Evolutionary conservation across 441 rosid species (phyloP).

Genomic region (Biscutella laevigata): DNA sequence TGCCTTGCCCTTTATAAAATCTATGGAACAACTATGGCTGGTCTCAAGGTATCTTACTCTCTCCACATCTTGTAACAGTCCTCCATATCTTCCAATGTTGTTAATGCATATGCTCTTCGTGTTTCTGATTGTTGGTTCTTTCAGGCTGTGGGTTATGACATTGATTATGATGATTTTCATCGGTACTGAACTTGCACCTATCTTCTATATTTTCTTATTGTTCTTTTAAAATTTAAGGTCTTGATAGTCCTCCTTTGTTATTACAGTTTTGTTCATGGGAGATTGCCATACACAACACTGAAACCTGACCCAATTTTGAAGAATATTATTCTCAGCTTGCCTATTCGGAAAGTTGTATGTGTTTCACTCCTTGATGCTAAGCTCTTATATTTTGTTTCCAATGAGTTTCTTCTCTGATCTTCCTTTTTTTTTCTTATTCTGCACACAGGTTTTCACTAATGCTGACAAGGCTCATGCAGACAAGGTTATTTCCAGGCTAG

Average conservation of each 20-base stretch:
- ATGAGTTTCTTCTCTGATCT: neutral
- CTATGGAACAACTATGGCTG: slow-evolving; percentile 87
- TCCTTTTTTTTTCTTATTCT: neutral
- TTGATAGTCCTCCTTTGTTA: slow-evolving; percentile 3
- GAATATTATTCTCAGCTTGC: slow-evolving; percentile 57
- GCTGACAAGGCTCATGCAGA: slow-evolving; percentile 67
- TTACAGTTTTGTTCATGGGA: slow-evolving; percentile 72
- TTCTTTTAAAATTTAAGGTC: neutral
- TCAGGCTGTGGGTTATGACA: slow-evolving; percentile 68
- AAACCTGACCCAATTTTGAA: slow-evolving; percentile 76
- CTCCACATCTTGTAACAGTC: neutral
- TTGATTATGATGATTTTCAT: slow-evolving; percentile 76
- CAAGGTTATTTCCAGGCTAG: slow-evolving; percentile 55
- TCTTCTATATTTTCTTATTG: neutral
- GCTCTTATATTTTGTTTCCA: neutral
- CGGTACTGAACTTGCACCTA: slow-evolving; percentile 32
- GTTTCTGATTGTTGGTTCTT: neutral
- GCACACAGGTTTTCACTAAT: slow-evolving; percentile 60
- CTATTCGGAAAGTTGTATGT: slow-evolving; percentile 72
- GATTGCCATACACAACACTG: slow-evolving; percentile 61
- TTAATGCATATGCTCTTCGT: neutral
- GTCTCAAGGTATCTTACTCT: slow-evolving; percentile 53
- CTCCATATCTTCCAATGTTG: neutral
- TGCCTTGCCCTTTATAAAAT: slow-evolving; percentile 49
- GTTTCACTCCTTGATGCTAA: neutral